These are phyloP conservation scores for Penicillium psychrosexuale DNA, from an alignment of 2,329 filamentous ascomycete species.

Conservation along the genomic window DNA sequence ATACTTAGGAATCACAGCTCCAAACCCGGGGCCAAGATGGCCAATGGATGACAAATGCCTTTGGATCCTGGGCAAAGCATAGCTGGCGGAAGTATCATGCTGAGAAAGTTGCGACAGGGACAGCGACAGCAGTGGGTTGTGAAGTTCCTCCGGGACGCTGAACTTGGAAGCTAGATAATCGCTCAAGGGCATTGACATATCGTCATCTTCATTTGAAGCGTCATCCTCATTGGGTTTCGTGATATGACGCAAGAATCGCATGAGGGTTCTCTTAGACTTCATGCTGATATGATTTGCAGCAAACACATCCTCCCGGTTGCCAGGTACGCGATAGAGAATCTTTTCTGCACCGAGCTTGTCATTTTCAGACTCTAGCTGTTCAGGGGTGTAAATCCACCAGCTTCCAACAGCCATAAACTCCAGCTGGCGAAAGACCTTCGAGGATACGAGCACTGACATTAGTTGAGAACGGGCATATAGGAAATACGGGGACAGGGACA, in stretches of 20 bases:
- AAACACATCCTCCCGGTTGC: constrained; percentile 89
- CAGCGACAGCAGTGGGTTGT: constrained; percentile 64
- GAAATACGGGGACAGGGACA: constrained; percentile 80
- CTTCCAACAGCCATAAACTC: constrained; percentile 92
- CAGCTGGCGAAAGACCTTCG: constrained; percentile 80
- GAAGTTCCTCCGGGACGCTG: constrained; percentile 65
- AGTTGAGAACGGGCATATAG: constrained; percentile 80
- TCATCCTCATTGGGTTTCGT: constrained; percentile 58
- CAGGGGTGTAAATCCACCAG: constrained; percentile 69
- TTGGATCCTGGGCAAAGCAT: constrained; percentile 69
- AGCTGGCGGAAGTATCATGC: constrained; percentile 58
- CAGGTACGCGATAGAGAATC: constrained; percentile 69
- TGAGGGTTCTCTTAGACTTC: constrained; percentile 78
- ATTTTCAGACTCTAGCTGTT: constrained; percentile 16
- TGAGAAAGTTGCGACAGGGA: constrained; percentile 65
- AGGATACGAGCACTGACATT: constrained; percentile 78
- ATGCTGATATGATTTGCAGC: constrained; percentile 70
- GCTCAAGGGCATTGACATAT: constrained; percentile 54
- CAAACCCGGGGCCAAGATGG: constrained; percentile 82
- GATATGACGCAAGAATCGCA: constrained; percentile 92
- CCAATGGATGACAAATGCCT: constrained; percentile 84
- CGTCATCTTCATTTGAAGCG: constrained; percentile 49
- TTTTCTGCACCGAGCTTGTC: constrained; percentile 22
- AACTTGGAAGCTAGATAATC: constrained; percentile 53
- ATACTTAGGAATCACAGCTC: constrained; percentile 88